A percentile compares a stretch with the other conserved stretches of the same genome.
Evolutionary conservation across 345 rosid genomes (phyloP).

Genomic region (Euphorbia lathyris): DNA sequence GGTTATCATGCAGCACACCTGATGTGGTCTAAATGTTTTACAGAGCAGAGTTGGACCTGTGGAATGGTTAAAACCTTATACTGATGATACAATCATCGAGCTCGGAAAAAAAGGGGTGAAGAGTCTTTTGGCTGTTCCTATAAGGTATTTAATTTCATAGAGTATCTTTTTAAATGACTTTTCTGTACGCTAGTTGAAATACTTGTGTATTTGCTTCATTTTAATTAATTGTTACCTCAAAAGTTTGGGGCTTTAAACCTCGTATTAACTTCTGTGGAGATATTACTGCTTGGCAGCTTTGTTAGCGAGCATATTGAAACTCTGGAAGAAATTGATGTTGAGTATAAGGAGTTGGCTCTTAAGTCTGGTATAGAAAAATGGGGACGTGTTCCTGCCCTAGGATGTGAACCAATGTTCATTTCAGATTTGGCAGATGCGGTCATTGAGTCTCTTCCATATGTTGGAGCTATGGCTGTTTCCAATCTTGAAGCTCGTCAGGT

Average conservation of each 20-base stretch:
- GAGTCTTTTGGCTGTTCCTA: slow-evolving; percentile 86
- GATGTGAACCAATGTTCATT: slow-evolving; percentile 90
- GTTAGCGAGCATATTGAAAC: slow-evolving; percentile 99
- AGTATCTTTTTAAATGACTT: background rate
- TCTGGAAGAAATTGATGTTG: slow-evolving; percentile 96
- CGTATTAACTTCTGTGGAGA: background rate
- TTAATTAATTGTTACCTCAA: background rate
- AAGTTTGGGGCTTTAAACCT: slow-evolving; percentile 10
- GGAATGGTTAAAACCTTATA: slow-evolving; percentile 99
- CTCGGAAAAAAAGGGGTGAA: slow-evolving; percentile 87
- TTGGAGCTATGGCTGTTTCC: slow-evolving; percentile 97
- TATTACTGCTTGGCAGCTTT: slow-evolving; percentile 51
- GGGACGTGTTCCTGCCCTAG: slow-evolving; percentile 97
- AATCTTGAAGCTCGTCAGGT: slow-evolving; percentile 99
- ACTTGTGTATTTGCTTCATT: slow-evolving; percentile 5
- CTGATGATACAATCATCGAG: slow-evolving; percentile 89
- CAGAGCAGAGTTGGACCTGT: slow-evolving; percentile 99
- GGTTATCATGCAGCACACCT: slow-evolving; percentile 11
- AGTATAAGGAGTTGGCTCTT: slow-evolving; percentile 90
- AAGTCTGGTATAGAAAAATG: slow-evolving; percentile 86
- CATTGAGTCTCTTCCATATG: slow-evolving; percentile 94
- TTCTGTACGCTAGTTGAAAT: background rate
- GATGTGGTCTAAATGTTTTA: slow-evolving; percentile 26
- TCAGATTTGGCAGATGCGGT: slow-evolving; percentile 98
- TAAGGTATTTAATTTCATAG: slow-evolving; percentile 48